phyloP scores from a whole-genome alignment of 2,329 filamentous ascomycete species.

The Penicillium sp. region DNA sequence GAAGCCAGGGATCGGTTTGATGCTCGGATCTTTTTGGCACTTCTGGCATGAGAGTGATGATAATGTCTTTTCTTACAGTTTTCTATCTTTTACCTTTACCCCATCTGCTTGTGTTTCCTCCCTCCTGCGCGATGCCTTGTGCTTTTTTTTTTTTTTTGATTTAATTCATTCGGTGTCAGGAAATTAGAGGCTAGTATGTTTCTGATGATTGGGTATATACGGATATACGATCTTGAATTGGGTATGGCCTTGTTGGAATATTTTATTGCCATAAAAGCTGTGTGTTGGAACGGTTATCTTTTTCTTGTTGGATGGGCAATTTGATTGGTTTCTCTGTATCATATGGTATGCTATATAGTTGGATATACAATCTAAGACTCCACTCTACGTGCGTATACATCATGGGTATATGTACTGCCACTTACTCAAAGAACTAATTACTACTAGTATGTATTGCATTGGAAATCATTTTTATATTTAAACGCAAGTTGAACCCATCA shows the following conservation, averaged over 20 bases:
- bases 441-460: too few relatives aligned
- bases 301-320: not conserved
- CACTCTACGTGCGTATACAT: not conserved
- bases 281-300: not conserved
- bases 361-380: slow-evolving; percentile 4
- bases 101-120: not conserved
- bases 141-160: not conserved
- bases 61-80: not conserved
- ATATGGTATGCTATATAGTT: not conserved
- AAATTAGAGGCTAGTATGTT: not conserved
- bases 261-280: not conserved
- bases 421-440: too few relatives aligned
- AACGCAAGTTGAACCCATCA: too few relatives aligned
- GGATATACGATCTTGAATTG: too few relatives aligned
- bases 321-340: slow-evolving; percentile 1
- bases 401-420: not conserved
- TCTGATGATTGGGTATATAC: not conserved
- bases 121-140: not conserved
- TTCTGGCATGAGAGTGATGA: not conserved
- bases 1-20: slow-evolving; percentile 16
- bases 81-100: not conserved
- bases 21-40: too few relatives aligned
- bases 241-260: too few relatives aligned
- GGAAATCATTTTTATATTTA: too few relatives aligned
- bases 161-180: not conserved